A percentile compares a stretch with the other conserved stretches of the same genome.
These are phyloP conservation scores for Syzygium aqueum DNA, from an alignment of 345 rosid genomes.

Conservation along the genomic window DNA sequence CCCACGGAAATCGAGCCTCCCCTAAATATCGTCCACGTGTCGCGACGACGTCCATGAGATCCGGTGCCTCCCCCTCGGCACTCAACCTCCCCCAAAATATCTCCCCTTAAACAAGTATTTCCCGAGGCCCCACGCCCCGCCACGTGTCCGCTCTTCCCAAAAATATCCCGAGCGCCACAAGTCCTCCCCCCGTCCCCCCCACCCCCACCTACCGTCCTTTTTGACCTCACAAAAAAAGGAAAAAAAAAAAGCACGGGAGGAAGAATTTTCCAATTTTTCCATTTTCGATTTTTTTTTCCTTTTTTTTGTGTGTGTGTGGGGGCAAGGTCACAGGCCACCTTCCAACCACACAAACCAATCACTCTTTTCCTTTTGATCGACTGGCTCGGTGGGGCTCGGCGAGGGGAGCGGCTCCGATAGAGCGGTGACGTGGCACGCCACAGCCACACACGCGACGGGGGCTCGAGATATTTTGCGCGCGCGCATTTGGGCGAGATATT, in stretches of 20 bases:
- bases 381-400: not conserved
- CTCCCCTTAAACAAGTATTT: slow-evolving; percentile 2
- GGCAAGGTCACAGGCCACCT: not conserved
- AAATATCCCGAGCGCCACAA: not conserved
- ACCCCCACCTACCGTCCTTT: not conserved
- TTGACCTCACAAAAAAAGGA: not conserved
- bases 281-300: not conserved
- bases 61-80: not conserved
- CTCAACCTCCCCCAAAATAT: slow-evolving; percentile 5
- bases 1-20: slow-evolving; percentile 1
- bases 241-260: not conserved
- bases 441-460: slow-evolving; percentile 23
- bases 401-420: not conserved
- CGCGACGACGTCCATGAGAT: slow-evolving; percentile 6
- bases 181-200: not conserved
- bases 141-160: not conserved
- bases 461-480: slow-evolving; percentile 30
- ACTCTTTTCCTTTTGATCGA: slow-evolving; percentile 3
- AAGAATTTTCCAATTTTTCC: not conserved
- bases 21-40: slow-evolving; percentile 10
- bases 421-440: slow-evolving; percentile 36
- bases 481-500: not conserved
- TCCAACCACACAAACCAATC: slow-evolving; percentile 1
- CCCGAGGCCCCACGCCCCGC: not conserved
- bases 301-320: not conserved